Conservation (phyloP, 495 filamentous ascomycete species). For the Penicillium maclennaniae region DNA sequence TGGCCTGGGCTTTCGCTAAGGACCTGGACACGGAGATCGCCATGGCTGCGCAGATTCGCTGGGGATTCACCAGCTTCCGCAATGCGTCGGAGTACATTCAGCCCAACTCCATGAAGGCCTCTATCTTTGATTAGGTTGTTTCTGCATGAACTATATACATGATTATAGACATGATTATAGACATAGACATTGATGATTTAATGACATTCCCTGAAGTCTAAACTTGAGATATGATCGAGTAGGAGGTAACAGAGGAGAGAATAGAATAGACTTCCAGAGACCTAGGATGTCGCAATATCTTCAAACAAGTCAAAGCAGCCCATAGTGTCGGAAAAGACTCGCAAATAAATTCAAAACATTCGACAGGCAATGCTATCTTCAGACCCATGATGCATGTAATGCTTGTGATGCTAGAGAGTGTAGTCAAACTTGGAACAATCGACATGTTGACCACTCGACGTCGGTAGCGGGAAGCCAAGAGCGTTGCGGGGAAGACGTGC, state of each 20-base stretch:
- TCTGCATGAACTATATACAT: slow-evolving; percentile 3
- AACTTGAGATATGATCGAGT: not conserved
- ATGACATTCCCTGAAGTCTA: not conserved
- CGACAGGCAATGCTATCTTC: too few relatives aligned
- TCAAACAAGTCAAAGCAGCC: too few relatives aligned
- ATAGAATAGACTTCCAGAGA: too few relatives aligned
- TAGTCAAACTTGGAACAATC: not conserved
- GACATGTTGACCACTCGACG: too few relatives aligned
- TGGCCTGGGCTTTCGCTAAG: slow-evolving; percentile 67
- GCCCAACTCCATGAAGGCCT: slow-evolving; percentile 37
- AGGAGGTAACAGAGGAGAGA: too few relatives aligned
- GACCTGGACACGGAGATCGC: slow-evolving; percentile 60
- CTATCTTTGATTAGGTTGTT: slow-evolving; percentile 28
- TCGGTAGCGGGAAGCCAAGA: slow-evolving; percentile 8
- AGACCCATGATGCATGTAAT: too few relatives aligned
- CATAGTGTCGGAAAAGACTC: too few relatives aligned
- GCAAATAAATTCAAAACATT: too few relatives aligned
- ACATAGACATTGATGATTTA: slow-evolving; percentile 5
- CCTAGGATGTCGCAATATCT: too few relatives aligned
- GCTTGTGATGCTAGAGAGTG: not conserved
- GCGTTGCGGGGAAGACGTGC: slow-evolving; percentile 25
- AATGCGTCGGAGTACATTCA: slow-evolving; percentile 35
- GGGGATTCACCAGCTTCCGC: slow-evolving; percentile 46
- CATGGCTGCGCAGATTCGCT: slow-evolving; percentile 63
- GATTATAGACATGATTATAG: slow-evolving; percentile 4